A percentile compares a stretch with the other conserved stretches of the same genome.
These are phyloP conservation scores for Fusarium sp. DNA, from an alignment of 2,329 filamentous ascomycete genomes.

Conservation along the genomic window DNA sequence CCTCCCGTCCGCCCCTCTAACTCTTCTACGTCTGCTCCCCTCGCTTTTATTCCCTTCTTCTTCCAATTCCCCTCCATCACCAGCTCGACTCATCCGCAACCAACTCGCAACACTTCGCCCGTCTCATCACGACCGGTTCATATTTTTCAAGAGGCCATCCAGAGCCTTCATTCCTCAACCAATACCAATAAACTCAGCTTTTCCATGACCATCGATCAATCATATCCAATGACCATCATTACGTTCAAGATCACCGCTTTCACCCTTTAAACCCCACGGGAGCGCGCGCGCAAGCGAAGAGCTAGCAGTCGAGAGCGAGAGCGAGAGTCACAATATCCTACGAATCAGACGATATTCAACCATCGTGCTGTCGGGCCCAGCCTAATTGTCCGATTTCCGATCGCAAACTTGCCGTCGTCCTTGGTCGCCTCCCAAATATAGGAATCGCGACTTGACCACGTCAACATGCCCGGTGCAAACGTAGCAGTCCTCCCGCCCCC, in stretches of 20 bases:
- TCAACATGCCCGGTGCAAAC: slow-evolving; percentile 75
- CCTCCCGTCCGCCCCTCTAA: slow-evolving; percentile 40
- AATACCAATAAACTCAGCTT: slow-evolving; percentile 47
- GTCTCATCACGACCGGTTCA: slow-evolving; percentile 43
- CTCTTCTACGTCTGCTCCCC: slow-evolving; percentile 38
- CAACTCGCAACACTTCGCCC: slow-evolving; percentile 37
- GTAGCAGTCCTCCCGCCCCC: slow-evolving; percentile 71
- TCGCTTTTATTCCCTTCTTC: slow-evolving; percentile 45
- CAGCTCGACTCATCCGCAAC: slow-evolving; percentile 39
- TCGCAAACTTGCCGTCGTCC: slow-evolving; percentile 40
- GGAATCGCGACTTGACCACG: slow-evolving; percentile 48
- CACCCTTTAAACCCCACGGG: slow-evolving; percentile 78
- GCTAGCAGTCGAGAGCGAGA: slow-evolving; percentile 52
- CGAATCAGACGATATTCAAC: slow-evolving; percentile 65
- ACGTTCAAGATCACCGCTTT: slow-evolving; percentile 62
- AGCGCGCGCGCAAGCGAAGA: slow-evolving; percentile 70
- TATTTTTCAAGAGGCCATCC: slow-evolving; percentile 41
- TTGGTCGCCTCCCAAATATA: slow-evolving; percentile 32
- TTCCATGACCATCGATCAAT: slow-evolving; percentile 55
- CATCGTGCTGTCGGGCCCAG: slow-evolving; percentile 58
- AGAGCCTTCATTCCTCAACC: slow-evolving; percentile 43
- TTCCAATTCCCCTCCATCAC: slow-evolving; percentile 36
- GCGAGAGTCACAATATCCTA: slow-evolving; percentile 43
- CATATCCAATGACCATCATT: slow-evolving; percentile 62
- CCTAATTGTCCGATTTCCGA: slow-evolving; percentile 39